phyloP scores from a whole-genome alignment of 2,329 filamentous ascomycete species.

The Xylaria sp. region DNA sequence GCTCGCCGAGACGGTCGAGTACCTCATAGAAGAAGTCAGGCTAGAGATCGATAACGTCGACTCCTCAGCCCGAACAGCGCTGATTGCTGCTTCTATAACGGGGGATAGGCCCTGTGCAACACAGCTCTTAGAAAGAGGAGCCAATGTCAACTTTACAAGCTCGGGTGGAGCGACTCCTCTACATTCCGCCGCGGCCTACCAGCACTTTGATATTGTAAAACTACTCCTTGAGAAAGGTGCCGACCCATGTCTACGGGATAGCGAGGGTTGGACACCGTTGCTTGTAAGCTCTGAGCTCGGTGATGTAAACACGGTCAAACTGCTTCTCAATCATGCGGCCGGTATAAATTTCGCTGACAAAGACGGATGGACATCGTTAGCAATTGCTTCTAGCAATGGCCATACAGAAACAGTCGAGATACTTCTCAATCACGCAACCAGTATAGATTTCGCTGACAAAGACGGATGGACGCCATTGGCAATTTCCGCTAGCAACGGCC shows the following conservation, averaged over 20 bases:
- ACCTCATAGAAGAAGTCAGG: conserved; percentile 4
- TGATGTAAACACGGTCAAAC: neutral
- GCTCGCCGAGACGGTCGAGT: conserved; percentile 9
- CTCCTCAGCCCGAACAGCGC: conserved; percentile 1
- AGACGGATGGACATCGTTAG: conserved; percentile 18
- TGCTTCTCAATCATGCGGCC: neutral
- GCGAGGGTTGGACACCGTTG: neutral
- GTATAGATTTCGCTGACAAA: neutral
- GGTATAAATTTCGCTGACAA: neutral
- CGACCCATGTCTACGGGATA: neutral
- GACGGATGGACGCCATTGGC: neutral
- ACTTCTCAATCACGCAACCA: conserved; percentile 33
- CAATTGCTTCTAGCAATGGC: conserved; percentile 20
- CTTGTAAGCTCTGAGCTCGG: neutral
- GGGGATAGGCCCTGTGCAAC: neutral
- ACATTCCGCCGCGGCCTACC: neutral
- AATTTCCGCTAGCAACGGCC: no score
- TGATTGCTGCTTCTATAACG: neutral
- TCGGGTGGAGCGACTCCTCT: neutral
- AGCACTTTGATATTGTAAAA: neutral
- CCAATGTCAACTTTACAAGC: neutral
- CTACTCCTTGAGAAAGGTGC: neutral
- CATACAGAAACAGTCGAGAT: conserved; percentile 40
- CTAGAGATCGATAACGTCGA: conserved; percentile 8
- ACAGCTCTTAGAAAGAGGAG: neutral